These are phyloP conservation scores for Lignosus rhinocerotis DNA, from an alignment of 1,284 basidiomycete genomes.

Conservation along the genomic window DNA sequence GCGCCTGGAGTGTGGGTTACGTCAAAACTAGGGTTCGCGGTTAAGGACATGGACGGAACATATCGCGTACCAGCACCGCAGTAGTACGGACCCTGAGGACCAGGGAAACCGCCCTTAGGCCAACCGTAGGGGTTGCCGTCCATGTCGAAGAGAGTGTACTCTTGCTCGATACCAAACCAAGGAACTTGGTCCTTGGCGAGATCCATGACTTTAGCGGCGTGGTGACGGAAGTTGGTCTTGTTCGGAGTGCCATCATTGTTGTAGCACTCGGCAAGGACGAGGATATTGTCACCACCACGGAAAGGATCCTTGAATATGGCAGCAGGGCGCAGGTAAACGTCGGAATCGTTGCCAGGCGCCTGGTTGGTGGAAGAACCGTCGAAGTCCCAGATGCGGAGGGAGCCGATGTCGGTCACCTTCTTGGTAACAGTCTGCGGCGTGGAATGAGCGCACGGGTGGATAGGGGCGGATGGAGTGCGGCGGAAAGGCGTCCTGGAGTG, in stretches of 20 bases:
- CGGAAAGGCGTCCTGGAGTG: not conserved
- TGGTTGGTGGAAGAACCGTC: conserved; percentile 98
- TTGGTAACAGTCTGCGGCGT: conserved; percentile 72
- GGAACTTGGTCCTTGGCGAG: conserved; percentile 79
- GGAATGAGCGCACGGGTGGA: not conserved
- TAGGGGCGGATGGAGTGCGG: not conserved
- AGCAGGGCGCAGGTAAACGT: conserved; percentile 96
- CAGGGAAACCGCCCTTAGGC: conserved; percentile 99
- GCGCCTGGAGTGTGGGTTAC: conserved; percentile 54
- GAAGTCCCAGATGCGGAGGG: conserved; percentile 98
- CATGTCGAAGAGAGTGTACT: conserved; percentile 96
- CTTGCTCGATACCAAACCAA: conserved; percentile 99
- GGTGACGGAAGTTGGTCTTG: conserved; percentile 93
- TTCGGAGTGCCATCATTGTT: conserved; percentile 99
- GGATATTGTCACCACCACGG: conserved; percentile 97
- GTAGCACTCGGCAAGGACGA: conserved; percentile 96
- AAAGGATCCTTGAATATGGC: conserved; percentile 99
- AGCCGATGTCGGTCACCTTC: conserved; percentile 82
- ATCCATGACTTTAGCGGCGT: conserved; percentile 92
- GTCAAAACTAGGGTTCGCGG: conserved; percentile 13
- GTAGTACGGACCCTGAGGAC: conserved; percentile 99
- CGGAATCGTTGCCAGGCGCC: conserved; percentile 93
- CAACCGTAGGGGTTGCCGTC: conserved; percentile 94
- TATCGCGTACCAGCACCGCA: conserved; percentile 90
- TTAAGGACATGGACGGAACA: conserved; percentile 1